Base-by-base conservation (phyloP, 495 filamentous ascomycete genomes). In the Aspergillus bridgeri region DNA sequence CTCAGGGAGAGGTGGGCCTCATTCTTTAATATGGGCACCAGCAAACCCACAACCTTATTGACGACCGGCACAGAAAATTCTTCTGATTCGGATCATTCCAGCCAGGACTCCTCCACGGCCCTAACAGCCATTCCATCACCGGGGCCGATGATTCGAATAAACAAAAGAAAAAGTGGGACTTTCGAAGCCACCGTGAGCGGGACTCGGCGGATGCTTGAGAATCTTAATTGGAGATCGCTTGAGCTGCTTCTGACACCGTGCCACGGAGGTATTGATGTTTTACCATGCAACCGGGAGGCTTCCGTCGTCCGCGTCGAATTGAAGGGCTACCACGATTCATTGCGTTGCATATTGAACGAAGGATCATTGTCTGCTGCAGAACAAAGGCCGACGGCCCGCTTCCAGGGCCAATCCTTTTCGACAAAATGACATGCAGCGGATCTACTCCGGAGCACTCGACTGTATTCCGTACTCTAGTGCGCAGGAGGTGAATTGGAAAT, bases 191-290 rank as follows among this genome's bases (percentile, higher is more conserved):
- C 38, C 42, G 25, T 29, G 48, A 49, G 21, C 53, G 45, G 61
- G 51, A 57, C 42, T 21, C 43, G 53, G 52, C 54, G 57, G 57
- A 49, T 48, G 29, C 53, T 58, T 53, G 42, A 48, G 54, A 49
- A 57, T 59, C 46, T 53, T 53, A 53, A 44, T 51, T 47, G 50
- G 46, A 51, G 22, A 57, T 63, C 53, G 61, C 49, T 63, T 55
- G 53, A 63, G 57, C 43, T 60, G 50, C 57, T 63, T 18, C 13
- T 38, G 9, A 54, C 11, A 13, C 42, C 17, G 33, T 25, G 25
- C 42, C 52, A 54, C 22, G 23, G 42, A 18, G 22, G 3, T 9
- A 46, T 47, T 4, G 22, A 47, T 6, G 7, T 4, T 20, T 13
- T 13, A 45, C 19, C 5, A 11, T 11, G n/a, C 19, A 47, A 47